Evolutionary conservation across 331 rosid genomes (phyloP).

Genomic region (Acacia concinna): DNA sequence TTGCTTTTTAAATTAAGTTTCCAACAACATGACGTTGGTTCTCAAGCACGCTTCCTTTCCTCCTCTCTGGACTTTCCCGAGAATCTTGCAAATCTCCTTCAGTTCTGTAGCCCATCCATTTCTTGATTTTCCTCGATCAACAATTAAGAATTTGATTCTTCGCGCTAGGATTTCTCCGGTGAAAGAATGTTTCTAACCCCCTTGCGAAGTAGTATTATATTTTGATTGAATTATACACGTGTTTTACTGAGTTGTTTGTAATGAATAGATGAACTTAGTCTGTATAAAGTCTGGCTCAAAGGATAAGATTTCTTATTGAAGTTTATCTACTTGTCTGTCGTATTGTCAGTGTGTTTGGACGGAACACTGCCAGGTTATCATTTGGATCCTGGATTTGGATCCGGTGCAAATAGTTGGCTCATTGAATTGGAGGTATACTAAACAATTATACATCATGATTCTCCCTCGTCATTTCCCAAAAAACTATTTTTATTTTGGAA

Average conservation of each 20-base stretch:
- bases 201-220: not conserved
- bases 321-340: constrained; percentile 11
- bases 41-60: not conserved
- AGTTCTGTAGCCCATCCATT: constrained; percentile 25
- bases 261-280: not conserved
- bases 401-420: constrained; percentile 83
- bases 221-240: not conserved
- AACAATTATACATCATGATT: constrained; percentile 7
- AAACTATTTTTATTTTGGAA: not conserved
- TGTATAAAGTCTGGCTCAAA: constrained; percentile 2
- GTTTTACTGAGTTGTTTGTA: constrained; percentile 22
- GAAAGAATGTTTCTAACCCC: not conserved
- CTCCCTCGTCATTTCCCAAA: not conserved
- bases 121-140: constrained; percentile 17
- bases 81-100: constrained; percentile 6
- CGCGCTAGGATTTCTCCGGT: not conserved
- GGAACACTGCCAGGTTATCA: constrained; percentile 92
- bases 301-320: not conserved
- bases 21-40: not conserved
- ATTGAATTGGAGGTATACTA: constrained; percentile 73
- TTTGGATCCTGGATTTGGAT: constrained; percentile 64
- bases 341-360: constrained; percentile 75
- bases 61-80: not conserved
- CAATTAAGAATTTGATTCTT: not conserved
- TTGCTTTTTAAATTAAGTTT: not conserved